Evolutionary conservation across 345 rosid genomes (phyloP).

Genomic region (Trapa incisa): DNA sequence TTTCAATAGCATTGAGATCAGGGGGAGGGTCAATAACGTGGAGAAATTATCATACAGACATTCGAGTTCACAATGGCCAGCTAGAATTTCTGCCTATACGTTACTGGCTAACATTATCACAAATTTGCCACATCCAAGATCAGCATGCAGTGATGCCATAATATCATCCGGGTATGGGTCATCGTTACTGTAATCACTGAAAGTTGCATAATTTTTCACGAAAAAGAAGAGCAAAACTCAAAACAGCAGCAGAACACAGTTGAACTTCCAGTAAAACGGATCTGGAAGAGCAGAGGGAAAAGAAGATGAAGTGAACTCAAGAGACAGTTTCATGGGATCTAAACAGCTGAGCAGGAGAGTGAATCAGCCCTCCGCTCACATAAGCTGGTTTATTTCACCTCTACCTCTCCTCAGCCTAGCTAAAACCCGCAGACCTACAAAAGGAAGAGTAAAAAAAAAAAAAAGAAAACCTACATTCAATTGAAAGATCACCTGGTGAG

Average conservation of each 20-base stretch:
- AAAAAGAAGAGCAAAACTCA: background rate
- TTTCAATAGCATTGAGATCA: background rate
- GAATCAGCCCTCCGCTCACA: background rate
- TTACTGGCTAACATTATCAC: no score
- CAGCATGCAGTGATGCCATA: no score
- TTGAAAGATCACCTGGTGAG: background rate
- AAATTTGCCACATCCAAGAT: no score
- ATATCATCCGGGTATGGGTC: background rate
- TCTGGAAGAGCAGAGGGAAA: background rate
- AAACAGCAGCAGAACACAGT: background rate
- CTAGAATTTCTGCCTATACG: background rate
- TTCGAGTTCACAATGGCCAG: background rate
- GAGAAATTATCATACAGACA: background rate
- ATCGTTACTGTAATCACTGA: background rate
- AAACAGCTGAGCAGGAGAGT: background rate
- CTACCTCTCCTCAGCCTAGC: background rate
- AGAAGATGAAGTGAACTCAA: background rate
- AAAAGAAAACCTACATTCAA: background rate
- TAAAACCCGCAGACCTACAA: background rate
- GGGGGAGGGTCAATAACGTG: background rate
- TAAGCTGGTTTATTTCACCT: background rate
- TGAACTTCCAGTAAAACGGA: background rate
- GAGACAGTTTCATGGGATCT: background rate
- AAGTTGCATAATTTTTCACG: background rate
- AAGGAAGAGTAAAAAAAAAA: background rate